A percentile compares a stretch with the other conserved stretches of the same genome.
Evolutionary conservation across 805 yeast species (phyloP).

Genomic region (Zygoascus biomembranicola): DNA sequence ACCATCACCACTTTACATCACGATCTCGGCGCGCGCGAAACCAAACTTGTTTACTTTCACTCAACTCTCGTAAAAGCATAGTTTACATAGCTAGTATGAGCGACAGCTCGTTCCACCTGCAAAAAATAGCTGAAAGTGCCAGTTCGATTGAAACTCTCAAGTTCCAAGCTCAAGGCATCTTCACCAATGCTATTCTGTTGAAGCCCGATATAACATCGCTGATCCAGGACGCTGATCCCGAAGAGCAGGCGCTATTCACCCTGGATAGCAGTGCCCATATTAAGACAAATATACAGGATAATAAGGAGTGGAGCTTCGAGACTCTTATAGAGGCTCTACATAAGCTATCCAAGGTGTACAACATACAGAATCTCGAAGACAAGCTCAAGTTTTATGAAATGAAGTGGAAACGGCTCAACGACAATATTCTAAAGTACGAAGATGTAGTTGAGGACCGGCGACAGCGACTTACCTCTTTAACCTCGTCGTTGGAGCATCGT

Average conservation of each 20-base stretch:
- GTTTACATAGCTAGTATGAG: not conserved
- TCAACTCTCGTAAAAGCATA: not conserved
- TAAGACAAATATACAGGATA: not conserved
- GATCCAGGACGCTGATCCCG: slow-evolving; percentile 48
- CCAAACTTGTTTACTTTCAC: not conserved
- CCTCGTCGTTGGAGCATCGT: slow-evolving; percentile 9
- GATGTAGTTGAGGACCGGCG: slow-evolving; percentile 37
- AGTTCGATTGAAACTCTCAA: slow-evolving; percentile 24
- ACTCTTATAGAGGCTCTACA: slow-evolving; percentile 38
- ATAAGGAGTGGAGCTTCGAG: slow-evolving; percentile 25
- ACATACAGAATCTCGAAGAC: slow-evolving; percentile 32
- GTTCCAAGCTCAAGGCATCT: slow-evolving; percentile 52
- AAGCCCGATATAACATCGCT: slow-evolving; percentile 46
- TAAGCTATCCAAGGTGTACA: slow-evolving; percentile 29
- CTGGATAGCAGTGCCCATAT: not conserved
- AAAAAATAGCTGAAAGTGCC: slow-evolving; percentile 10
- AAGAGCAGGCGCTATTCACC: slow-evolving; percentile 14
- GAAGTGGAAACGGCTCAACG: slow-evolving; percentile 31
- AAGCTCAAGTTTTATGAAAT: slow-evolving; percentile 21
- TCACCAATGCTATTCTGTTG: slow-evolving; percentile 53
- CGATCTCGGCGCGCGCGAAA: not conserved
- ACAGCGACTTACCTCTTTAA: slow-evolving; percentile 27
- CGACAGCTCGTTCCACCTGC: slow-evolving; percentile 7
- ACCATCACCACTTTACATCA: not conserved
- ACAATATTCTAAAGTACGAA: slow-evolving; percentile 38